Conservation (phyloP, 768 basidiomycete genomes). For the Tubosaeta sp. region DNA sequence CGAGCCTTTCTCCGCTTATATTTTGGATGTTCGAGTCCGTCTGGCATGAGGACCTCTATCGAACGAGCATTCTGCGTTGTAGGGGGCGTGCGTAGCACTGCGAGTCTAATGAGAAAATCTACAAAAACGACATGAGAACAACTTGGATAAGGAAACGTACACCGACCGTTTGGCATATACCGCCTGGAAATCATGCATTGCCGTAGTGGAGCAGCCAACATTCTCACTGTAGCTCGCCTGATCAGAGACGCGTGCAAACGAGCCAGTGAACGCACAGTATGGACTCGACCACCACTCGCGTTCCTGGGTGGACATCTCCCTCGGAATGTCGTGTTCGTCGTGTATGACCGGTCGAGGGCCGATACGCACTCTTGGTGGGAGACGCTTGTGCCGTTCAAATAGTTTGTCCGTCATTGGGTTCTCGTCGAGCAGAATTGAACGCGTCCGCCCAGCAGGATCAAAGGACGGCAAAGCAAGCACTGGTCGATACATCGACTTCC, state of each 20-base stretch:
- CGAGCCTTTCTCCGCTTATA: slow-evolving; percentile 48
- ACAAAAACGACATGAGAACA: slow-evolving; percentile 2
- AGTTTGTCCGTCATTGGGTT: slow-evolving; percentile 54
- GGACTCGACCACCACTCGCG: slow-evolving; percentile 69
- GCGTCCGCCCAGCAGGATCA: slow-evolving; percentile 38
- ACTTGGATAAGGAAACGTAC: neutral
- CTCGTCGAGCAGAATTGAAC: slow-evolving; percentile 59
- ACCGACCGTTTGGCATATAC: slow-evolving; percentile 55
- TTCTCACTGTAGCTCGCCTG: slow-evolving; percentile 48
- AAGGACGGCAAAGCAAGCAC: slow-evolving; percentile 39
- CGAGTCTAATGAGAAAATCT: slow-evolving; percentile 69
- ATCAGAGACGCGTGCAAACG: neutral
- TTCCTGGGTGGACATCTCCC: slow-evolving; percentile 62
- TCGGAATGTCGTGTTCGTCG: slow-evolving; percentile 35
- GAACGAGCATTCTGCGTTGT: slow-evolving; percentile 25
- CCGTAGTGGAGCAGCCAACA: slow-evolving; percentile 64
- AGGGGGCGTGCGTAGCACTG: slow-evolving; percentile 46
- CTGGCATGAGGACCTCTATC: slow-evolving; percentile 37
- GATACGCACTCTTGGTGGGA: slow-evolving; percentile 45
- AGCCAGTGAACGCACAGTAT: slow-evolving; percentile 48
- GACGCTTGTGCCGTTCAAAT: slow-evolving; percentile 54
- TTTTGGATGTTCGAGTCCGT: slow-evolving; percentile 64
- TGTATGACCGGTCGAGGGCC: slow-evolving; percentile 22
- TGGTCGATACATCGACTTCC: slow-evolving; percentile 35
- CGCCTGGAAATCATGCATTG: slow-evolving; percentile 47